Conservation (phyloP, 2,329 filamentous ascomycete genomes). For the Drechslerella coelobrocha region DNA sequence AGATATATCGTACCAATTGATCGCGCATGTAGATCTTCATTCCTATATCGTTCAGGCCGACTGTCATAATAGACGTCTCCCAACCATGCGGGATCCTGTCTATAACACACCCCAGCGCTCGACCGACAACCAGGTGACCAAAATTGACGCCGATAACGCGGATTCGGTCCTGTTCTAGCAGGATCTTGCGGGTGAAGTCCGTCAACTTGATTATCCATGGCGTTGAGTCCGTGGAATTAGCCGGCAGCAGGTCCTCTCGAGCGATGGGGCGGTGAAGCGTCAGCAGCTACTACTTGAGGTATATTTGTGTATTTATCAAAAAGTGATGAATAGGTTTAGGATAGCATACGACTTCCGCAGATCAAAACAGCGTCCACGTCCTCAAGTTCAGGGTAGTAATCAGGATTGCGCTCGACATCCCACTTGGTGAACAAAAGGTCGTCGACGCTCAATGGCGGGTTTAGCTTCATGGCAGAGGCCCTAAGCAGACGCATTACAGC, state of each 20-base stretch:
- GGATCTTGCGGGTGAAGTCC: slow-evolving; percentile 67
- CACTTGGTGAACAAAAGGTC: slow-evolving; percentile 65
- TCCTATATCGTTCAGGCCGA: slow-evolving; percentile 73
- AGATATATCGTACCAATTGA: slow-evolving; percentile 58
- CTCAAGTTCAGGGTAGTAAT: slow-evolving; percentile 74
- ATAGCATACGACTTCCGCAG: slow-evolving; percentile 70
- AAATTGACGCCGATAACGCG: slow-evolving; percentile 83
- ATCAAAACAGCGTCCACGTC: slow-evolving; percentile 82
- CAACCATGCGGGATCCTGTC: slow-evolving; percentile 73
- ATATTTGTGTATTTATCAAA: not conserved
- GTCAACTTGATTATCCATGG: slow-evolving; percentile 80
- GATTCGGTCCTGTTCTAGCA: slow-evolving; percentile 69
- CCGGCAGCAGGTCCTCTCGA: slow-evolving; percentile 26
- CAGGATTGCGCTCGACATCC: slow-evolving; percentile 70
- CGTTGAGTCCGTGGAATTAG: slow-evolving; percentile 73
- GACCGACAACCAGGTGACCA: slow-evolving; percentile 82
- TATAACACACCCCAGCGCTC: slow-evolving; percentile 73
- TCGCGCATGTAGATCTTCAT: slow-evolving; percentile 74
- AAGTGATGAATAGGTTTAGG: not conserved
- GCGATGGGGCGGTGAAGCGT: slow-evolving; percentile 15
- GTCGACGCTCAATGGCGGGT: slow-evolving; percentile 59
- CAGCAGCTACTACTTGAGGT: slow-evolving; percentile 8
- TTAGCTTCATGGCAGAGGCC: slow-evolving; percentile 63
- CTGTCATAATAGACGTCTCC: slow-evolving; percentile 78
- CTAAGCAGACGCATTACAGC: slow-evolving; percentile 70